A percentile compares a stretch with the other conserved stretches of the same genome.
phyloP scores from a whole-genome alignment of 306 rosid species.

The Pterocarpus macrocarpus region DNA sequence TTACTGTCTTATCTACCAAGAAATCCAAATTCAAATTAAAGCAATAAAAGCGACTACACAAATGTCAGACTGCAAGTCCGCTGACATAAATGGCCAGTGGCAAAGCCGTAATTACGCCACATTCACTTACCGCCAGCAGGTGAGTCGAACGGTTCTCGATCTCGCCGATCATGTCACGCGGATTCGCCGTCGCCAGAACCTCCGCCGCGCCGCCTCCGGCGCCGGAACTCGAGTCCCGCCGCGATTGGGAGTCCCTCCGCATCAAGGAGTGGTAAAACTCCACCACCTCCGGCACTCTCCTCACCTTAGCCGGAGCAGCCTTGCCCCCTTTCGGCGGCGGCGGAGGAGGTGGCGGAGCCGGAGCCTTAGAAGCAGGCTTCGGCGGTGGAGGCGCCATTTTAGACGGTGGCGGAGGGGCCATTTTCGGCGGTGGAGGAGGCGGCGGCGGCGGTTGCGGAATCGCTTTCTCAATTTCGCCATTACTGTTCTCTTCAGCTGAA shows the following conservation, averaged over 20 bases:
- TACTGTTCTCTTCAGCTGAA: constrained; percentile 18
- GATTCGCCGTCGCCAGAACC: constrained; percentile 66
- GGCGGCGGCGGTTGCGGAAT: constrained; percentile 49
- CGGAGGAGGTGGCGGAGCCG: constrained; percentile 74
- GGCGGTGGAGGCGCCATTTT: constrained; percentile 48
- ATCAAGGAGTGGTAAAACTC: constrained; percentile 96
- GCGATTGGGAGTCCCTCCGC: constrained; percentile 80
- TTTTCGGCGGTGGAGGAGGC: constrained; percentile 32
- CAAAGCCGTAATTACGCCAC: constrained; percentile 54
- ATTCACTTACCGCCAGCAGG: constrained; percentile 82
- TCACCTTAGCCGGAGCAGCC: constrained; percentile 69
- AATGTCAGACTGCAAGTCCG: constrained; percentile 51
- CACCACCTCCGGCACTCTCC: constrained; percentile 92
- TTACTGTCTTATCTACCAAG: constrained; percentile 60
- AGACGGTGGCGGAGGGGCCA: constrained; percentile 47
- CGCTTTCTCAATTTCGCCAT: constrained; percentile 47
- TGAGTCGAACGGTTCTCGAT: constrained; percentile 98
- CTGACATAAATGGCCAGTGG: constrained; percentile 61
- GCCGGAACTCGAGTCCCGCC: constrained; percentile 66
- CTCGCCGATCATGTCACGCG: constrained; percentile 99
- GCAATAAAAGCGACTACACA: constrained; percentile 53
- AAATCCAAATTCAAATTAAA: constrained; percentile 52
- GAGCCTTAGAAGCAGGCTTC: constrained; percentile 31
- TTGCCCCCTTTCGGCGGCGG: constrained; percentile 67
- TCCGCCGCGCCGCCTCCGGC: constrained; percentile 46